Evolutionary conservation across 2,329 filamentous ascomycete species (phyloP), one percentile per base, ranked within the genome.

Genomic region (Fusarium sp.): DNA sequence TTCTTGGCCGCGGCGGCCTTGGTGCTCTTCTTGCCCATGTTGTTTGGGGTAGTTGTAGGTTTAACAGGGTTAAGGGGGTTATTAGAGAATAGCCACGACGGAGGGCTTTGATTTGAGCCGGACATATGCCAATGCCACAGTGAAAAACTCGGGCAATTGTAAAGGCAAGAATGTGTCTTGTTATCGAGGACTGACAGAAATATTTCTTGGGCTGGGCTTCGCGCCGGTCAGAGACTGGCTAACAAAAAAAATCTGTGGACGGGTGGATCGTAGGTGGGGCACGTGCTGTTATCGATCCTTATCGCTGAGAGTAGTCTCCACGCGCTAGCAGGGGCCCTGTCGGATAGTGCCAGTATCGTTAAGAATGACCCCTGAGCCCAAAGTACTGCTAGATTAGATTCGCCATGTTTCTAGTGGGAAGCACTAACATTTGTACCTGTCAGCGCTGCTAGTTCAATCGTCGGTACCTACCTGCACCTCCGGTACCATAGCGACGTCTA

Each of bases 31-130:
- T 80, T 82, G 68, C 75, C 79, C 81, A 83, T 83, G 42, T 70
- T 72, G 47, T 63, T n/a, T 54, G 60, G 46, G 56, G 65, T 60
- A 47, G 58, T 45, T 56, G 68, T 63, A 53, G 56, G 27, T 44
- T 62, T 63, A 24, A 70, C 65, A 38, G 73, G 65, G 55, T 75
- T 75, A 30, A 68, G 46, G 52, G 71, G 70, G 73, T 83, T 83
- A 59, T 83, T 83, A 49, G 81, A 80, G 69, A 84, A 84, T 55
- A 84, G 78, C 82, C 82, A 84, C 52, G 80, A 71, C 29, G 82
- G 82, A 73, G 78, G 81, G 55, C 72, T 70, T 57, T 73, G 66
- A 34, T 73, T 73, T 55, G 73, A 60, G 51, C 73, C 66, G 59
- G 79, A 79, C 80, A 82, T 82, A 75, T 77, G 73, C 72, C 57